phyloP scores from a whole-genome alignment of 768 basidiomycete species.

The Termitomyces sp. region DNA sequence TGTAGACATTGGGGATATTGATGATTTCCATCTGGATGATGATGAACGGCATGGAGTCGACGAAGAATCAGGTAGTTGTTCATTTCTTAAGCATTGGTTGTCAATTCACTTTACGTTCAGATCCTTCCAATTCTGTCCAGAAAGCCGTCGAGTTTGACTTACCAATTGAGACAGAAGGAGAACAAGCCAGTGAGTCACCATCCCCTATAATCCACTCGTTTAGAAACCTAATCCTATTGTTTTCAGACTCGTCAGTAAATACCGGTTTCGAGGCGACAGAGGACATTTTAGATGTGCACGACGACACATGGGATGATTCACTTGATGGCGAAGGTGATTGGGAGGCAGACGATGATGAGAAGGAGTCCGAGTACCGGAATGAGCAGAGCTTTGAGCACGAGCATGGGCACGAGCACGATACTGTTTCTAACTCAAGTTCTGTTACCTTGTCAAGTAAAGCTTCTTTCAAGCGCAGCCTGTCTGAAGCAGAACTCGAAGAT shows the following conservation, averaged over 20 bases:
- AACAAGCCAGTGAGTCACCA: constrained; percentile 5
- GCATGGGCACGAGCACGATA: constrained; percentile 30
- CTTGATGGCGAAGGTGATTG: constrained; percentile 46
- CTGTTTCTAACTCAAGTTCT: constrained; percentile 46
- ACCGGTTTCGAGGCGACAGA: constrained; percentile 1
- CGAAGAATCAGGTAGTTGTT: background rate
- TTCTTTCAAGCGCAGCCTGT: constrained; percentile 49
- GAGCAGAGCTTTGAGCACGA: background rate
- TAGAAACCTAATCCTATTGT: background rate
- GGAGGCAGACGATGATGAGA: constrained; percentile 21
- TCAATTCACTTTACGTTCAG: background rate
- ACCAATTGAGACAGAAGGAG: background rate
- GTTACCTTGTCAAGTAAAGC: constrained; percentile 52
- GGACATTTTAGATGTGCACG: constrained; percentile 3
- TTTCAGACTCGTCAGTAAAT: constrained; percentile 6
- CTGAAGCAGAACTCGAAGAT: constrained; percentile 25
- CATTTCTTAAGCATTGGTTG: background rate
- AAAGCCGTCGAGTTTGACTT: background rate
- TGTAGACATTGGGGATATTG: background rate
- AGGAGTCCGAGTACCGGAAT: background rate
- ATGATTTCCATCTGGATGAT: background rate
- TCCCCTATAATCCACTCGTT: background rate
- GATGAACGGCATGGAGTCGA: background rate
- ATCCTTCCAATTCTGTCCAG: background rate
- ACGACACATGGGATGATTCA: constrained; percentile 26